These are phyloP conservation scores for Ogataea hybrid DNA, from an alignment of 1,139 yeast species.

Conservation along the genomic window DNA sequence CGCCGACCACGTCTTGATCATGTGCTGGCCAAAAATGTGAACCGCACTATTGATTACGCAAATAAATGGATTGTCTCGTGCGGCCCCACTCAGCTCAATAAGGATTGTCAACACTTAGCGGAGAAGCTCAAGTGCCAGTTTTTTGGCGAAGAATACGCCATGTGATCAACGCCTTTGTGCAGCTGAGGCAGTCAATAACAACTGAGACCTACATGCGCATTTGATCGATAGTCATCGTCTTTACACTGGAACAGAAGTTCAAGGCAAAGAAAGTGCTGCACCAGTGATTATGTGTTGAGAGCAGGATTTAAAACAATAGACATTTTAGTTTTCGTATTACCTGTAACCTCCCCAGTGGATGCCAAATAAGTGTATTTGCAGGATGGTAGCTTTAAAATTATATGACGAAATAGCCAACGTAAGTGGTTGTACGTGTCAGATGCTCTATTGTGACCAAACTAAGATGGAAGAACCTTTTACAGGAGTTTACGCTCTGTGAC, in stretches of 20 bases:
- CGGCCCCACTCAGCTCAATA: slow-evolving; percentile 59
- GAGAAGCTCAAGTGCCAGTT: slow-evolving; percentile 36
- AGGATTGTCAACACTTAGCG: slow-evolving; percentile 48
- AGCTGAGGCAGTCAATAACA: no score
- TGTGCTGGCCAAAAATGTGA: slow-evolving; percentile 32
- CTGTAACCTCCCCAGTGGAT: background rate
- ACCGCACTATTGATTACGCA: slow-evolving; percentile 32
- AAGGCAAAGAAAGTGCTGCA: background rate
- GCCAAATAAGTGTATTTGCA: background rate
- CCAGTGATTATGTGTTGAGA: background rate
- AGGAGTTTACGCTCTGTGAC: background rate
- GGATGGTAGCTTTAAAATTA: background rate
- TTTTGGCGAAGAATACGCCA: slow-evolving; percentile 42
- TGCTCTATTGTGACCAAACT: background rate
- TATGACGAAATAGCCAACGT: background rate
- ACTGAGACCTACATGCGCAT: no score
- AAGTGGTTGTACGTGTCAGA: background rate
- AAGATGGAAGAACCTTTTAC: background rate
- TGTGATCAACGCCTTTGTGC: slow-evolving; percentile 14
- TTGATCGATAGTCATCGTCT: no score
- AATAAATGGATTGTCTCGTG: slow-evolving; percentile 64
- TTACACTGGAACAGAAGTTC: no score
- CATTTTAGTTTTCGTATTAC: background rate
- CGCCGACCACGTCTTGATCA: slow-evolving; percentile 43
- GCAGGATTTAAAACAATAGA: background rate